These are phyloP conservation scores for Sclerospora graminicola DNA, from an alignment of 352 stramenopile species.

Conservation along the genomic window DNA sequence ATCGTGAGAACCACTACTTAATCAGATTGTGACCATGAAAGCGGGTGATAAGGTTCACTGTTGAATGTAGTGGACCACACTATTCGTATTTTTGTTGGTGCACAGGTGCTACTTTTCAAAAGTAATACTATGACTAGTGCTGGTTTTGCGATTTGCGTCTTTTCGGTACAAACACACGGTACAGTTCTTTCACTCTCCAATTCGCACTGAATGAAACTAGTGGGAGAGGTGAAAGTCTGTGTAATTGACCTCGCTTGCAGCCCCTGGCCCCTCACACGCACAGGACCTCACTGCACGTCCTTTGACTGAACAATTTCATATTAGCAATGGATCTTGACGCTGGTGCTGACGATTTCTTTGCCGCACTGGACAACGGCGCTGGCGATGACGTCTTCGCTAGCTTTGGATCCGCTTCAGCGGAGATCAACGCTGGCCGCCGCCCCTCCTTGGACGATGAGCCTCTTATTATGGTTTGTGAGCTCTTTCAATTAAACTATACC, in stretches of 20 bases:
- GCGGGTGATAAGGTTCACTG: too few relatives aligned
- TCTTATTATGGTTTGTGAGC: slow-evolving; percentile 17
- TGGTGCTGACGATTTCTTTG: slow-evolving; percentile 74
- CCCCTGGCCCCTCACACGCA: slow-evolving; percentile 6
- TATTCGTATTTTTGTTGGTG: too few relatives aligned
- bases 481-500: background rate
- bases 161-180: too few relatives aligned
- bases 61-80: too few relatives aligned
- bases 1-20: too few relatives aligned
- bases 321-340: slow-evolving; percentile 61
- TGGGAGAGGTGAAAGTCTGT: background rate
- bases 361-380: slow-evolving; percentile 55
- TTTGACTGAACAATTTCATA: background rate
- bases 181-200: slow-evolving; percentile 18
- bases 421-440: slow-evolving; percentile 1
- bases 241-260: background rate
- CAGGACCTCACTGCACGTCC: background rate
- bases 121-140: too few relatives aligned
- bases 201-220: slow-evolving; percentile 16
- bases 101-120: too few relatives aligned
- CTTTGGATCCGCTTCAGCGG: slow-evolving; percentile 30
- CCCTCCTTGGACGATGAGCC: slow-evolving; percentile 24
- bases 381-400: slow-evolving; percentile 45
- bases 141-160: too few relatives aligned
- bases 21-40: too few relatives aligned